Evolutionary conservation across 148 eudicot species (phyloP), one percentile per base, ranked within the genome.

Genomic region (Cornus controversa): DNA sequence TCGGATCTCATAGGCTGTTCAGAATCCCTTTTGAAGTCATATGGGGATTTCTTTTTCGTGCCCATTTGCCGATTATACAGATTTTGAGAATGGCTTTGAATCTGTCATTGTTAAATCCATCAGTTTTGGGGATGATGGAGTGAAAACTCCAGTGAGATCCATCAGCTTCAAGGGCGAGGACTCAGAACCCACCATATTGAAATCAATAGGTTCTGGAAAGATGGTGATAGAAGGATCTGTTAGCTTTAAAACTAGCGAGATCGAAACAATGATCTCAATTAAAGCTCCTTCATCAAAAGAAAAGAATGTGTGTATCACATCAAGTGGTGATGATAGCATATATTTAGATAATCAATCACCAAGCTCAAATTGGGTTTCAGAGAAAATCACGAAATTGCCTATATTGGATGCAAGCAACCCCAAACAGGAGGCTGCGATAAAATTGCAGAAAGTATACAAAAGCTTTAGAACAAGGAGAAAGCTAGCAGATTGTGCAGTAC

Each of bases 401-500:
- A 14, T 37, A 73, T 63, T 73, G 47, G 83, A 85, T 75, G 71
- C 78, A 10, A 83, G 74, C 73, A 88, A 75, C 78, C 97, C 96
- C 28, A 91, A 91, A 76, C 90, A 95, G 34, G 86, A 87, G 84
- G 99, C 99, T 67, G 99, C 99, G 27, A 50, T 89, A 8, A 96
- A 93, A 89, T 76, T 96, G 83, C 99, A 96, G 89, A 93, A 96
- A 81, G 99, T 96, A 8, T 96, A 96, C 82, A 96, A 96, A 67
- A 96, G 99, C 87, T 96, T 91, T 65, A 87, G 99, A 29, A 96
- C 99, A 9, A 78, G 99, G 68, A 75, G 99, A 81, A 96, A 96
- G 91, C 87, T 96, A 22, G 99, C 99, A 18, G 99, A 93, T 86
- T 93, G 99, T 83, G 99, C 99, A 27, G 95, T 96, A 73, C 89